A percentile compares a stretch with the other conserved stretches of the same genome.
Evolutionary conservation across 225 moss, liverwort and hornwort genomes (phyloP).

Genomic region (Pleurozium schreberi): DNA sequence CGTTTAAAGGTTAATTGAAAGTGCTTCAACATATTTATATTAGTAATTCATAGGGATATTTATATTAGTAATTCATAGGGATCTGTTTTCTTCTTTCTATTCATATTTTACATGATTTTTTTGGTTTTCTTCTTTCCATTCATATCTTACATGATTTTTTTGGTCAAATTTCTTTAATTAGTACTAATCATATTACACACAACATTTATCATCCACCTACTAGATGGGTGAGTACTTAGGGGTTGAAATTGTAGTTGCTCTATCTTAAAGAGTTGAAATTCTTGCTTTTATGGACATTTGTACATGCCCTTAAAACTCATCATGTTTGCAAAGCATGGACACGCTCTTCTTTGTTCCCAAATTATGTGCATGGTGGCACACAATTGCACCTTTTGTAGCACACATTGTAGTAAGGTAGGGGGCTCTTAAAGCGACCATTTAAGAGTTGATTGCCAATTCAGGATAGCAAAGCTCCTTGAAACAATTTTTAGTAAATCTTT

Average conservation of each 20-base stretch:
- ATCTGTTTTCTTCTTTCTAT: too few species aligned
- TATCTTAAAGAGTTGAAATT: background rate
- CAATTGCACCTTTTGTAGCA: constrained; percentile 21
- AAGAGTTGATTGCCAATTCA: too few species aligned
- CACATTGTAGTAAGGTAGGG: background rate
- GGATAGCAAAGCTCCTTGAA: too few species aligned
- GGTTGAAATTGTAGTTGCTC: background rate
- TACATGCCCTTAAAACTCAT: background rate
- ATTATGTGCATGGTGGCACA: too few species aligned
- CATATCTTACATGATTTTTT: background rate
- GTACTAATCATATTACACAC: too few species aligned
- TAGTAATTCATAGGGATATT: background rate
- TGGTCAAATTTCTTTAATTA: background rate
- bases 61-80: too few species aligned
- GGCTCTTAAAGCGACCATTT: too few species aligned
- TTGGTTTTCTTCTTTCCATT: background rate
- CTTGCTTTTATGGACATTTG: background rate
- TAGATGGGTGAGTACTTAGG: background rate
- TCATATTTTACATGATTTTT: too few species aligned
- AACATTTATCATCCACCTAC: background rate
- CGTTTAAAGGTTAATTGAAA: too few species aligned
- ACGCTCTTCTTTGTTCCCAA: too few species aligned
- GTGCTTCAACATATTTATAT: background rate
- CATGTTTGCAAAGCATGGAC: too few species aligned
- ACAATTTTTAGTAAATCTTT: too few species aligned